A percentile compares a stretch with the other conserved stretches of the same genome.
Conservation (phyloP, 2,329 filamentous ascomycete species). For the Sarocladiaceae sp. region DNA sequence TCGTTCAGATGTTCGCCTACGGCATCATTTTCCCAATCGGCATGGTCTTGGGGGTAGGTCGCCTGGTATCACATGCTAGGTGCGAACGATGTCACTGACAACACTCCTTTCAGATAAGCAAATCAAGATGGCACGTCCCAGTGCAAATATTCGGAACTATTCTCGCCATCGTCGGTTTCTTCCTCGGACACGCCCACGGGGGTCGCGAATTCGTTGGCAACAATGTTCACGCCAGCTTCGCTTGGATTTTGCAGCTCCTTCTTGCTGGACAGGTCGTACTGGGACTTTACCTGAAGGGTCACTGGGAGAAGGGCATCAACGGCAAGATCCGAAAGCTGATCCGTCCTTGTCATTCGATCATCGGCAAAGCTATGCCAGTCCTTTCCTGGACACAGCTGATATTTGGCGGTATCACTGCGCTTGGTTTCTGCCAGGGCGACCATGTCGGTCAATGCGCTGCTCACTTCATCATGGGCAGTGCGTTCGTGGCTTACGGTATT, state of each 20-base stretch:
- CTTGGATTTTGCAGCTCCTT: conserved; percentile 74
- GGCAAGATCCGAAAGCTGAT: conserved; percentile 70
- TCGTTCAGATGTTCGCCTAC: conserved; percentile 81
- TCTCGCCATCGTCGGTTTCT: conserved; percentile 79
- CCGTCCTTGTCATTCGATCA: conserved; percentile 69
- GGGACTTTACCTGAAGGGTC: conserved; percentile 83
- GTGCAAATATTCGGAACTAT: conserved; percentile 71
- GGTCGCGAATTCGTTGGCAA: conserved; percentile 74
- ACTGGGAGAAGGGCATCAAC: conserved; percentile 80
- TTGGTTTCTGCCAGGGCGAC: conserved; percentile 90
- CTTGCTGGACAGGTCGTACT: conserved; percentile 72
- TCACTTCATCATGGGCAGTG: conserved; percentile 98
- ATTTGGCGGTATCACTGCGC: conserved; percentile 86
- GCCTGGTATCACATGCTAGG: not conserved
- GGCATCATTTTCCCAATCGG: conserved; percentile 89
- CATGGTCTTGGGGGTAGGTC: conserved; percentile 86
- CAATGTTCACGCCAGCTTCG: conserved; percentile 80
- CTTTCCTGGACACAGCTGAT: conserved; percentile 91
- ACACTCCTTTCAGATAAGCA: conserved; percentile 61
- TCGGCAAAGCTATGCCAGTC: conserved; percentile 85
- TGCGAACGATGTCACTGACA: not conserved
- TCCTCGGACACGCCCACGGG: conserved; percentile 85
- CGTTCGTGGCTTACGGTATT: conserved; percentile 92
- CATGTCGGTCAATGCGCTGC: conserved; percentile 90
- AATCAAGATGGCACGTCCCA: conserved; percentile 92